Conservation (phyloP, 345 rosid species). For the Euphorbia peplus region DNA sequence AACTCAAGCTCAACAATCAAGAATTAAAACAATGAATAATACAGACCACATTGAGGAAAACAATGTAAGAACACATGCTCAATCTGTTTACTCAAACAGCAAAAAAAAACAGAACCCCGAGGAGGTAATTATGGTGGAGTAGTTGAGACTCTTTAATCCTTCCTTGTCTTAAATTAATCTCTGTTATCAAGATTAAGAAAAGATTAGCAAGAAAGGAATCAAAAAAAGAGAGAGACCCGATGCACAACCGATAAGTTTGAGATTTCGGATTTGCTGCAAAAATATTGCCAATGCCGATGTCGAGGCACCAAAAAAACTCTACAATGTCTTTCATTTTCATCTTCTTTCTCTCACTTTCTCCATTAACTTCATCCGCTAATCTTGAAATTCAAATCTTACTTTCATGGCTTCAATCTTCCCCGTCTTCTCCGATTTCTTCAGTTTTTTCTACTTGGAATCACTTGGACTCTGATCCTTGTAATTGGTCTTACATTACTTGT, state of each 20-base stretch:
- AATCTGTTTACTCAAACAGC: conserved; percentile 21
- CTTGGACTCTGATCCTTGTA: conserved; percentile 60
- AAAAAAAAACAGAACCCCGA: conserved; percentile 63
- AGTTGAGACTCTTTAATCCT: conserved; percentile 32
- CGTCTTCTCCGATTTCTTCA: conserved; percentile 30
- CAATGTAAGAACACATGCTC: conserved; percentile 78
- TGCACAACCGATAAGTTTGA: conserved; percentile 52
- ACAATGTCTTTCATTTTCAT: conserved; percentile 14
- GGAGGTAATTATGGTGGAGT: conserved; percentile 37
- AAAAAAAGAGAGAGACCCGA: conserved; percentile 38
- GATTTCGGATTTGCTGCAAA: conserved; percentile 63
- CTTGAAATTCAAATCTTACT: conserved; percentile 50
- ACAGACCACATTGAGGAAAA: conserved; percentile 57
- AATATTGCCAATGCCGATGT: conserved; percentile 44
- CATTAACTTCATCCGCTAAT: conserved; percentile 31
- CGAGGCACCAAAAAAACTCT: conserved; percentile 29
- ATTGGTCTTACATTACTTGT: conserved; percentile 77
- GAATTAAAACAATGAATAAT: conserved; percentile 38
- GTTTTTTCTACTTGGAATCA: conserved; percentile 59
- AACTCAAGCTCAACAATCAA: conserved; percentile 46
- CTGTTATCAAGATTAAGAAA: conserved; percentile 45
- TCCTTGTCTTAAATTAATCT: conserved; percentile 17
- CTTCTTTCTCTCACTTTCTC: conserved; percentile 14
- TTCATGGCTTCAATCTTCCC: conserved; percentile 64
- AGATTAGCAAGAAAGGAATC: conserved; percentile 15